Base-by-base conservation (phyloP, 345 rosid genomes). In the Eucalyptus albens region DNA sequence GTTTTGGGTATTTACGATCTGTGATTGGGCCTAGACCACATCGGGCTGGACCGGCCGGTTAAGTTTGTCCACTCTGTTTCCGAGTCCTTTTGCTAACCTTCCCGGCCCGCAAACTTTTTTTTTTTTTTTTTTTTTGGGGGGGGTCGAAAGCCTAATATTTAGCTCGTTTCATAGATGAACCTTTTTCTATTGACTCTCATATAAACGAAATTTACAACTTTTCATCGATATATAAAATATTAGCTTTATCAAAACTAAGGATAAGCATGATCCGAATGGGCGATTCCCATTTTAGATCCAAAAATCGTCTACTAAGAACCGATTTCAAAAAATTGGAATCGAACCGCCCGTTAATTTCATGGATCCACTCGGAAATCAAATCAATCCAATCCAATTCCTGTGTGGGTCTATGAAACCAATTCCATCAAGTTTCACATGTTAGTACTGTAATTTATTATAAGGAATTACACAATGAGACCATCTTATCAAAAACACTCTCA, bases 291-390 rank as follows among this genome's bases (percentile, higher is more conserved):
- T 53, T 53, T 53, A 53, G 9, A 53, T 53, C 0, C 2, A 0
- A 53, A 53, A 53, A 53, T 53, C 2, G 1, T 53, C 11, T 1
- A 53, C 59, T 19, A 53, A 53, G 1, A 53, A 53, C 24, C 0
- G 0, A 21, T 53, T 53, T 53, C 24, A 3, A 53, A 53, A 19
- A 53, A 53, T 53, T 53, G 24, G 10, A 53, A 19, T 0, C 0
- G 2, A 53, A 53, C 11, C 0, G 0, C 24, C 0, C 0, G 0
- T 53, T 53, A 0, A 53, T 53, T 53, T 2, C 59, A 8, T 53
- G 0, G 2, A 53, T 19, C 0, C 24, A 53, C 24, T 53, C 10
- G 0, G 0, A 53, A 53, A 53, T 0, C 2, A 2, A 0, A 53
- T 53, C 56, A 0, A 0, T 17, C 4, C 24, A 53, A 0, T 53